Conservation (phyloP, 2,329 filamentous ascomycete species). For the Xylaria arbuscula region DNA sequence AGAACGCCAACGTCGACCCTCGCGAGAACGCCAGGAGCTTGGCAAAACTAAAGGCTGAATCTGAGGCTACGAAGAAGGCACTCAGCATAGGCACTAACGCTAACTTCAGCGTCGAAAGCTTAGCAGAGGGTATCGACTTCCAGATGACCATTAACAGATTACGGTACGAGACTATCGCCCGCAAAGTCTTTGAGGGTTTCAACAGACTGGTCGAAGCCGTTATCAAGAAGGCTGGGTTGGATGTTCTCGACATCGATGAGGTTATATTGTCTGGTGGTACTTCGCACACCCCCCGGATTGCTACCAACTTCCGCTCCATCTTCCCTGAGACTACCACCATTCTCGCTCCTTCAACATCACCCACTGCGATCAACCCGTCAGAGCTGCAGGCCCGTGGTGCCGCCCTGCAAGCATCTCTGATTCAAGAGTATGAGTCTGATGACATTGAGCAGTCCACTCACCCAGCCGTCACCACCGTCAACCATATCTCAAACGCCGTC, state of each 20-base stretch:
- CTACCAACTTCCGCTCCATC: constrained; percentile 78
- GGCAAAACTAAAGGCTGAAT: constrained; percentile 92
- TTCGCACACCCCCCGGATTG: constrained; percentile 93
- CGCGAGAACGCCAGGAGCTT: constrained; percentile 82
- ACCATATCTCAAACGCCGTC: constrained; percentile 88
- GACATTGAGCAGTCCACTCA: constrained; percentile 98
- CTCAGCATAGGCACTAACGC: constrained; percentile 89
- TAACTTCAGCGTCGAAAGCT: constrained; percentile 90
- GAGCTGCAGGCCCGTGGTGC: constrained; percentile 90
- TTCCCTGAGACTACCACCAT: constrained; percentile 85
- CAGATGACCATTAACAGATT: constrained; percentile 91
- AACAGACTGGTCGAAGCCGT: constrained; percentile 84
- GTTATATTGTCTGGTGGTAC: constrained; percentile 93
- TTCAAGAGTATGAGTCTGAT: constrained; percentile 91
- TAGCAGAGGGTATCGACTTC: constrained; percentile 91
- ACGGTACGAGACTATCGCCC: constrained; percentile 88
- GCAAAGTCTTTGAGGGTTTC: constrained; percentile 89
- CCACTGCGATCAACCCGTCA: constrained; percentile 88
- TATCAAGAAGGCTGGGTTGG: constrained; percentile 90
- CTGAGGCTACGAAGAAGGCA: constrained; percentile 91
- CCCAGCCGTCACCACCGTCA: constrained; percentile 91
- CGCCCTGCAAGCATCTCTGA: constrained; percentile 92
- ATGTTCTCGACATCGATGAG: constrained; percentile 93
- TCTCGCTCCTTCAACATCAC: constrained; percentile 82
- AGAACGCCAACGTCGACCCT: constrained; percentile 86